Conservation (phyloP, 345 rosid species). For the Salix brachista region DNA sequence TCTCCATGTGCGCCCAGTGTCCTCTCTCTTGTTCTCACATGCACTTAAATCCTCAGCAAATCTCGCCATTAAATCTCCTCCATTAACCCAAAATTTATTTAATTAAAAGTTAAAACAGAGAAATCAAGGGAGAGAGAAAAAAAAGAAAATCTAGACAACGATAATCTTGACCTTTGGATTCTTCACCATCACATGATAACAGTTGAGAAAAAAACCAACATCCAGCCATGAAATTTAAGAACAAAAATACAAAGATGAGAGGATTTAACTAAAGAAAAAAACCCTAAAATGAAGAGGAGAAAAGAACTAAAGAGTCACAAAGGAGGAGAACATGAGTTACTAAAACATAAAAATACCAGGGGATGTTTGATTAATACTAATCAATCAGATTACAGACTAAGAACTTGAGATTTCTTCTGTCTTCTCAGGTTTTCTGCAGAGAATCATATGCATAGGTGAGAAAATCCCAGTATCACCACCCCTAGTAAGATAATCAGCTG, state of each 20-base stretch:
- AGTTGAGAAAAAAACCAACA: neutral
- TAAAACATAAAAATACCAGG: neutral
- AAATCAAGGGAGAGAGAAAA: neutral
- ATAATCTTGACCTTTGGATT: neutral
- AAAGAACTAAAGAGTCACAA: slow-evolving; percentile 12
- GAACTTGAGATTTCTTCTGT: slow-evolving; percentile 10
- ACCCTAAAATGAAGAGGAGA: neutral
- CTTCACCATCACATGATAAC: neutral
- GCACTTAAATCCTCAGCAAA: neutral
- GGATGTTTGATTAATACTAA: slow-evolving; percentile 3
- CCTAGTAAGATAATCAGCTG: slow-evolving; percentile 71
- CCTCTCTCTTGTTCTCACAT: neutral
- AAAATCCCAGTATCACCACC: slow-evolving; percentile 92
- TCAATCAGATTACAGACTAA: slow-evolving; percentile 4
- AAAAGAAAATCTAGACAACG: neutral
- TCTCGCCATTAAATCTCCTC: neutral
- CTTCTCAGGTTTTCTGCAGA: slow-evolving; percentile 71
- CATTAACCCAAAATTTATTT: neutral
- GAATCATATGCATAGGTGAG: slow-evolving; percentile 92
- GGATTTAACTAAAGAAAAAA: neutral
- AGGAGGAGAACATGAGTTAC: slow-evolving; percentile 1
- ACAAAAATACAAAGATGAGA: slow-evolving; percentile 14
- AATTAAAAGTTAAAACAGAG: neutral
- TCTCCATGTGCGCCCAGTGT: slow-evolving; percentile 8
- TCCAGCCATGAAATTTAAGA: slow-evolving; percentile 14